Base-by-base conservation (phyloP, 2,329 filamentous ascomycete species). In the Aspergillus ochraceoroseus region DNA sequence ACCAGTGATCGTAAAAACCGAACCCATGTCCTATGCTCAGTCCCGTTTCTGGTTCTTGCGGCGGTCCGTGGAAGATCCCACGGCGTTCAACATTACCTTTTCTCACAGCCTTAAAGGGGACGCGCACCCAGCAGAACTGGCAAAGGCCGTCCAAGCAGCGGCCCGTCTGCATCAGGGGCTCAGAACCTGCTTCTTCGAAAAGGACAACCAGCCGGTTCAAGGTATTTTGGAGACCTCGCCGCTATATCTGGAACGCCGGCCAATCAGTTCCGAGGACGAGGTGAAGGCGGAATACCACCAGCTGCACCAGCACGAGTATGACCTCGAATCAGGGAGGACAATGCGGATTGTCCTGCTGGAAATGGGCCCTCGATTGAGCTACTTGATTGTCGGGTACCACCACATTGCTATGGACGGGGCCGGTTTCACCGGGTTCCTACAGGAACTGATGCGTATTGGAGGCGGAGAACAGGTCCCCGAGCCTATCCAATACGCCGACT, bases 401-500 rank as follows among this genome's bases (percentile, higher is more conserved):
- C 72, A 75, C 46, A 74, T 76, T 20, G 46, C 58, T 23, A 62
- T 76, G 56, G 74, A 77, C 41, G 70, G 67, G 2, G 35, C 64
- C 18, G 69, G 68, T 27, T 59, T 63, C 1, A 41, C 66, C 3
- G 43, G 72, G 3, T 52, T 76, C 13, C 17, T 74, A 1, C 5
- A 38, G 0, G 71, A 76, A 28, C 39, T 75, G 2, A 55, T 69
- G 6, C 52, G 57, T 8, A 32, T 55, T n/a, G 20, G 33, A 3
- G 50, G 65, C 0, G 45, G 40, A 3, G 12, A 34, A n/a, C n/a
- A 9, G 7, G n/a, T 34, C 3, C 43, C 33, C 0, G 22, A 45
- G 3, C 47, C 52, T 0, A 27, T 28, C 1, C 64, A 68, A 41
- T 67, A 55, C 36, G 32, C 57, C 0, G 59, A 63, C 13, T 67